phyloP scores from a whole-genome alignment of 2,329 filamentous ascomycete genomes.

The Rosellinia necatrix region DNA sequence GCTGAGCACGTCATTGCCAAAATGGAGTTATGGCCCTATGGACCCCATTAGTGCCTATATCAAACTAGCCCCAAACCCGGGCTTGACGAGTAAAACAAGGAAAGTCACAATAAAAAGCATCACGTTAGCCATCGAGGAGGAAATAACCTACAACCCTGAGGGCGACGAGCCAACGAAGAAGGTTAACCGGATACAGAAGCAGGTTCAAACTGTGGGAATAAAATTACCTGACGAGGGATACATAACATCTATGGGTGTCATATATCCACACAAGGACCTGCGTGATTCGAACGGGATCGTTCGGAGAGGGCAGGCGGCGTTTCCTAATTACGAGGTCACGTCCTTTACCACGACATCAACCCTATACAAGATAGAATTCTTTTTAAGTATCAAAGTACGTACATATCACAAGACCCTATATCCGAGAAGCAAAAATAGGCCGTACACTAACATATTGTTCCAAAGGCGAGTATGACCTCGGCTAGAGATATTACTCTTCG shows the following conservation, averaged over 20 bases:
- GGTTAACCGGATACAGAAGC: conserved; percentile 82
- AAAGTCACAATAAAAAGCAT: conserved; percentile 94
- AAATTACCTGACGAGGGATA: conserved; percentile 91
- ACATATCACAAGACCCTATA: neutral
- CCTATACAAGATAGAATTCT: conserved; percentile 98
- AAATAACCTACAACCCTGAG: conserved; percentile 98
- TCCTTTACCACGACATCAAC: conserved; percentile 94
- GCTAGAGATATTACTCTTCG: conserved; percentile 87
- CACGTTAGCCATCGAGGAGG: conserved; percentile 91
- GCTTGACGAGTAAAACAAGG: conserved; percentile 88
- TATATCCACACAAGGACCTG: conserved; percentile 88
- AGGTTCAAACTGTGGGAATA: conserved; percentile 78
- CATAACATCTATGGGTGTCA: conserved; percentile 86
- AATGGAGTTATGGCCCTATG: conserved; percentile 94
- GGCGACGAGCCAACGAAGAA: conserved; percentile 94
- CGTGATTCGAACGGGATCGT: conserved; percentile 87
- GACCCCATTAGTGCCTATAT: conserved; percentile 97
- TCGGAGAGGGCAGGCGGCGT: conserved; percentile 80
- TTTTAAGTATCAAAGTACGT: conserved; percentile 85
- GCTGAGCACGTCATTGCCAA: conserved; percentile 85
- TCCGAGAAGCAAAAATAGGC: neutral
- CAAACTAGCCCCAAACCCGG: conserved; percentile 87
- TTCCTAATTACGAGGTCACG: conserved; percentile 84
- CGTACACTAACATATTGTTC: conserved; percentile 13
- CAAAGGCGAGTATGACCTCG: conserved; percentile 82